A percentile compares a stretch with the other conserved stretches of the same genome.
Conservation (phyloP, 345 rosid genomes). For the Streptanthus diversifolius region DNA sequence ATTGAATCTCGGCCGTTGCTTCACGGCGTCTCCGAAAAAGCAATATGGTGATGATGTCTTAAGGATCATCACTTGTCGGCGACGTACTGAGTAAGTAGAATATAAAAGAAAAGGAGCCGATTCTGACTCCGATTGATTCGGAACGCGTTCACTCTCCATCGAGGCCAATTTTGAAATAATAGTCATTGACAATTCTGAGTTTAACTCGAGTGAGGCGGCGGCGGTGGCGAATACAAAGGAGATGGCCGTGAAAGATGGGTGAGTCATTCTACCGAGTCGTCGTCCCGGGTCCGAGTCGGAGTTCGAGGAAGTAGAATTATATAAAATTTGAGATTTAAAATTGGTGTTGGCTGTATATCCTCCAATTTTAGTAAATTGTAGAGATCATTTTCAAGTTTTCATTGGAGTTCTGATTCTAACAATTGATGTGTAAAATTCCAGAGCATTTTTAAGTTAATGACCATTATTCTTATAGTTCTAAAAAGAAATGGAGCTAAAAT, state of each 20-base stretch:
- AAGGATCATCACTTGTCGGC: background rate
- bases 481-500: background rate
- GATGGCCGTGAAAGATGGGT: constrained; percentile 49
- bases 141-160: constrained; percentile 23
- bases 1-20: constrained; percentile 79
- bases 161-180: background rate
- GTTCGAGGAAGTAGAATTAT: background rate
- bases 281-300: constrained; percentile 54
- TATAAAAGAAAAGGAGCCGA: background rate
- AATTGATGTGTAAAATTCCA: background rate
- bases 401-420: background rate
- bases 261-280: constrained; percentile 59
- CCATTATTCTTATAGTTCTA: background rate
- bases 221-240: constrained; percentile 29
- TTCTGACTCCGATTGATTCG: constrained; percentile 36
- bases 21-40: constrained; percentile 46
- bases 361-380: constrained; percentile 7
- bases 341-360: constrained; percentile 12
- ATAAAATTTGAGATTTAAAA: background rate
- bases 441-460: background rate
- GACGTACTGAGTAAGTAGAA: constrained; percentile 1
- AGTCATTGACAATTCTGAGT: constrained; percentile 15
- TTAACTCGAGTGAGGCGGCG: constrained; percentile 20
- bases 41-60: constrained; percentile 42
- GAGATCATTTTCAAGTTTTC: constrained; percentile 7